Evolutionary conservation across 352 stramenopile genomes (phyloP).

Genomic region (Globisporangium radiosum): DNA sequence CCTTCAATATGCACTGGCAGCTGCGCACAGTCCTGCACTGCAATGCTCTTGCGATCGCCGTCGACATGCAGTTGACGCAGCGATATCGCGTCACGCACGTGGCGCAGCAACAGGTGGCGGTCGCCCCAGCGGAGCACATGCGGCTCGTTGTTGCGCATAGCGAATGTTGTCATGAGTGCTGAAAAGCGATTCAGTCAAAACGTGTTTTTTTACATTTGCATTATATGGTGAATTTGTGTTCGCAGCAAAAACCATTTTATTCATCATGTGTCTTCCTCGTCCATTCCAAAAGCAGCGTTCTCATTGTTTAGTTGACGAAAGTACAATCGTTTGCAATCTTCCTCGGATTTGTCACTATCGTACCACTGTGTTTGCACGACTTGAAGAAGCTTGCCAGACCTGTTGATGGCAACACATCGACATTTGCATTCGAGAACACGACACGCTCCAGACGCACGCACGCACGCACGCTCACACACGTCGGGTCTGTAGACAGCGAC

Average conservation of each 20-base stretch:
- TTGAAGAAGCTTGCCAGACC: too few relatives aligned
- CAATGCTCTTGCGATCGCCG: conserved; percentile 4
- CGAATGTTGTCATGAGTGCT: too few relatives aligned
- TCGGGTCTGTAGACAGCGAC: not conserved
- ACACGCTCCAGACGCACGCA: conserved; percentile 2
- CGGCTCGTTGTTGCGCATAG: not conserved
- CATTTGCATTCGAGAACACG: not conserved
- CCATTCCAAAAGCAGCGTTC: too few relatives aligned
- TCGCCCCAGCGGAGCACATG: conserved; percentile 5
- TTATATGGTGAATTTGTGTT: too few relatives aligned
- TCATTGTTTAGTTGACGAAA: too few relatives aligned
- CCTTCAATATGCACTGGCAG: conserved; percentile 1
- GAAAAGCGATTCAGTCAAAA: too few relatives aligned
- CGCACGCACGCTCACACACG: conserved; percentile 15
- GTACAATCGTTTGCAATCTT: too few relatives aligned
- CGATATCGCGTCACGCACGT: conserved; percentile 5
- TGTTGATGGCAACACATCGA: not conserved
- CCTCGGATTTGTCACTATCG: too few relatives aligned
- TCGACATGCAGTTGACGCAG: conserved; percentile 13
- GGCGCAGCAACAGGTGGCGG: conserved; percentile 11
- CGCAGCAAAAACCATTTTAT: too few relatives aligned
- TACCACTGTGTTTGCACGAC: too few relatives aligned
- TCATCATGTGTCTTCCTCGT: too few relatives aligned
- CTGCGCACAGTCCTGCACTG: not conserved
- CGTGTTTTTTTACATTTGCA: too few relatives aligned